These are phyloP conservation scores for Scedosporium dehoogii DNA, from an alignment of 2,329 filamentous ascomycete genomes.

Conservation along the genomic window DNA sequence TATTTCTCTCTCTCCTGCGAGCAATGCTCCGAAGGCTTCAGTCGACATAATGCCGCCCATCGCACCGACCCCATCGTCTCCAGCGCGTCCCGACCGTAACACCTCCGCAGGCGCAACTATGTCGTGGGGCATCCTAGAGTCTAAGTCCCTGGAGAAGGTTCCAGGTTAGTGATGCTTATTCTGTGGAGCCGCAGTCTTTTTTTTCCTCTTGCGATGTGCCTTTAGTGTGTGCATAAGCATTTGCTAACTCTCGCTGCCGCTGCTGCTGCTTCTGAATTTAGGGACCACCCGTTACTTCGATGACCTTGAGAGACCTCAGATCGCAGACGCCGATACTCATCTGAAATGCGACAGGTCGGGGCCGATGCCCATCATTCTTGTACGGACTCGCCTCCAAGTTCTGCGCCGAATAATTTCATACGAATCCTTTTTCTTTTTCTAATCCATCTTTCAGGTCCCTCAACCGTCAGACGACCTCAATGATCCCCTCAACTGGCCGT, in stretches of 20 bases:
- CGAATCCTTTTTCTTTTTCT: neutral
- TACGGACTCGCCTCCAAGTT: slow-evolving; percentile 25
- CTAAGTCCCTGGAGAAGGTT: slow-evolving; percentile 55
- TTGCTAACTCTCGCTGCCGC: slow-evolving; percentile 9
- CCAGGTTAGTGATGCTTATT: slow-evolving; percentile 47
- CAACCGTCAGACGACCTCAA: slow-evolving; percentile 88
- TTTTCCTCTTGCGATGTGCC: neutral
- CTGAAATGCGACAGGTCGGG: slow-evolving; percentile 67
- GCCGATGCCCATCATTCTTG: slow-evolving; percentile 62
- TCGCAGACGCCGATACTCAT: slow-evolving; percentile 28
- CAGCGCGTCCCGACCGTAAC: neutral
- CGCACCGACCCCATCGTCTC: neutral
- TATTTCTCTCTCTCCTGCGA: too few relatives aligned
- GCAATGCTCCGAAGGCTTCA: neutral
- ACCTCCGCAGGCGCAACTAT: slow-evolving; percentile 13
- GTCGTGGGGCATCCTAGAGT: slow-evolving; percentile 61
- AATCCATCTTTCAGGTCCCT: slow-evolving; percentile 38
- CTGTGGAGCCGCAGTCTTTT: slow-evolving; percentile 5
- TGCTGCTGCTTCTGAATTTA: slow-evolving; percentile 15
- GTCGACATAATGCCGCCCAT: neutral
- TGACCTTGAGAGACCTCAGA: slow-evolving; percentile 39
- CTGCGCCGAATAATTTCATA: too few relatives aligned
- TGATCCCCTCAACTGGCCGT: slow-evolving; percentile 76
- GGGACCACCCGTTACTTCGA: slow-evolving; percentile 58
- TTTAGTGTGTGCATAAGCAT: neutral